phyloP scores from a whole-genome alignment of 2,329 filamentous ascomycete genomes.

The Lasiodiplodia sp. region DNA sequence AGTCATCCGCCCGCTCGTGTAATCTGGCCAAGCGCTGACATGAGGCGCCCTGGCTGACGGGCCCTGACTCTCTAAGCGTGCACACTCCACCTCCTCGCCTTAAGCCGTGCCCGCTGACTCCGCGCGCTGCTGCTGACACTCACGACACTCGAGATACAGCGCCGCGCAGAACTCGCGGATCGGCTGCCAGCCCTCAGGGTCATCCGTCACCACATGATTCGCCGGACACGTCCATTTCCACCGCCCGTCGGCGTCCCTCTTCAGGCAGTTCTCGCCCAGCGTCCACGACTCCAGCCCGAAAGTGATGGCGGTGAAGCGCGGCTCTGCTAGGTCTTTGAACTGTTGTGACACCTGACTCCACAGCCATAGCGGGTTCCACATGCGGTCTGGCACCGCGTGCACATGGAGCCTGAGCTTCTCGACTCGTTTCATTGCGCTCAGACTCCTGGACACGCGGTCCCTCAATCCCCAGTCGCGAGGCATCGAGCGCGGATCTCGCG shows the following conservation, averaged over 20 bases:
- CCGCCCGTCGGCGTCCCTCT: slow-evolving; percentile 36
- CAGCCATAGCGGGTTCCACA: slow-evolving; percentile 45
- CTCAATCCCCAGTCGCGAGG: slow-evolving; percentile 43
- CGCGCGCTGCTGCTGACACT: slow-evolving; percentile 22
- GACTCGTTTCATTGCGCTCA: slow-evolving; percentile 37
- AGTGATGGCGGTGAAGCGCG: slow-evolving; percentile 40
- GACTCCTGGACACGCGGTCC: slow-evolving; percentile 32
- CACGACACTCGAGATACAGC: slow-evolving; percentile 30
- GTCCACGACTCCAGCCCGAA: slow-evolving; percentile 47
- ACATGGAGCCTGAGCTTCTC: slow-evolving; percentile 40
- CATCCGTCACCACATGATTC: slow-evolving; percentile 38
- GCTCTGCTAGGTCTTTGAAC: slow-evolving; percentile 37
- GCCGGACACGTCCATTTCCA: slow-evolving; percentile 46
- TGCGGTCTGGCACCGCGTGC: slow-evolving; percentile 46
- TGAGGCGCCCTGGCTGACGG: not conserved
- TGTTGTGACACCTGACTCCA: slow-evolving; percentile 47
- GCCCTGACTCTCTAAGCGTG: not conserved
- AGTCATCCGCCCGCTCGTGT: not conserved
- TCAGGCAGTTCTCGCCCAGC: slow-evolving; percentile 45
- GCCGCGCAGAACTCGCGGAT: slow-evolving; percentile 32
- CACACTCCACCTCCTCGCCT: not conserved
- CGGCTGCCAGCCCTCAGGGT: slow-evolving; percentile 31
- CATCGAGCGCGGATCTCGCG: slow-evolving; percentile 46
- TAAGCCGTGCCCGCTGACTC: slow-evolving; percentile 1
- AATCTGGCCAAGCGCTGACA: slow-evolving; percentile 7